These are phyloP conservation scores for Paramecium caudatum DNA, from an alignment of 73 alveolate species.

Conservation along the genomic window DNA sequence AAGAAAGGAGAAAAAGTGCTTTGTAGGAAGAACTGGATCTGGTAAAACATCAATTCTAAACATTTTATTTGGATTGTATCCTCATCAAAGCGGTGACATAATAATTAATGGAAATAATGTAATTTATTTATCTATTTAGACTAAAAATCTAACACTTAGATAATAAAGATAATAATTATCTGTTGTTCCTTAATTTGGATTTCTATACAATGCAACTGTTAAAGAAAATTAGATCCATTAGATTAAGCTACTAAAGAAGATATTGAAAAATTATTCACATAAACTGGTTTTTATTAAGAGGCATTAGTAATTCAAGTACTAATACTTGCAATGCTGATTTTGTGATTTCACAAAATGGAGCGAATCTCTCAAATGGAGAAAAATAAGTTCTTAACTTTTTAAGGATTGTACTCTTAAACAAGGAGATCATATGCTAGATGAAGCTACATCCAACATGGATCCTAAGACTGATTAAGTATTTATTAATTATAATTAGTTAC, in stretches of 20 bases:
- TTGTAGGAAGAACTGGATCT: slow-evolving; percentile 94
- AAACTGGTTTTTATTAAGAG: slow-evolving; percentile 75
- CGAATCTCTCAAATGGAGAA: slow-evolving; percentile 82
- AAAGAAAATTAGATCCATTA: slow-evolving; percentile 92
- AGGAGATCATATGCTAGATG: slow-evolving; percentile 83
- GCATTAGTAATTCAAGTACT: neutral
- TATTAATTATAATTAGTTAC: slow-evolving; percentile 9
- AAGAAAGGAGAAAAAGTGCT: slow-evolving; percentile 78
- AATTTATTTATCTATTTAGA: slow-evolving; percentile 57
- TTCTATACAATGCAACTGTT: slow-evolving; percentile 80
- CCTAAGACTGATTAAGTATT: slow-evolving; percentile 82
- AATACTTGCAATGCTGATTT: slow-evolving; percentile 64
- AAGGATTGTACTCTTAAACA: slow-evolving; percentile 81
- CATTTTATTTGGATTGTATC: slow-evolving; percentile 83
- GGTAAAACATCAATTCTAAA: slow-evolving; percentile 90
- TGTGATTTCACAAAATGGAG: slow-evolving; percentile 77
- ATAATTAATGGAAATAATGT: slow-evolving; percentile 82
- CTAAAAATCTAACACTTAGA: neutral
- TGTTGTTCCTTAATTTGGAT: slow-evolving; percentile 87
- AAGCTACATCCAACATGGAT: slow-evolving; percentile 86
- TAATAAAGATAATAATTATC: slow-evolving; percentile 83
- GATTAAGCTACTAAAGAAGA: slow-evolving; percentile 78
- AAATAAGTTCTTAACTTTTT: slow-evolving; percentile 81
- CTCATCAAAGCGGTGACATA: slow-evolving; percentile 70
- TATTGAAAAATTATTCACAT: slow-evolving; percentile 69